phyloP scores from a whole-genome alignment of 139 green algal species.

The Chlamydomonas schloesseri region DNA sequence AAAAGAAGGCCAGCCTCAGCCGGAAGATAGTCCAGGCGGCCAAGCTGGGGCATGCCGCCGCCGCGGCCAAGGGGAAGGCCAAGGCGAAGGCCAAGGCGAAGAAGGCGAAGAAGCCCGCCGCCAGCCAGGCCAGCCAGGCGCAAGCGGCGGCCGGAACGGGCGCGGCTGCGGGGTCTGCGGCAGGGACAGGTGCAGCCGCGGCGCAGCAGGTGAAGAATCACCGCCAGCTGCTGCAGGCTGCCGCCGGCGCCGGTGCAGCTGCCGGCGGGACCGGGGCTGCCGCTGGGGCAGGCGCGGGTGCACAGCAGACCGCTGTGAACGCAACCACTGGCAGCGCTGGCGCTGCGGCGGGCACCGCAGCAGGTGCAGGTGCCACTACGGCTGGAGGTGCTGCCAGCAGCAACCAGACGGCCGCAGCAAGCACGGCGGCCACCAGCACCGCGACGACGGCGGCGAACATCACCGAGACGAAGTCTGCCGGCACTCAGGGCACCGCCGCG shows the following conservation, averaged over 20 bases:
- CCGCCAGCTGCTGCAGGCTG: too few relatives aligned
- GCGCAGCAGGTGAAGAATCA: too few relatives aligned
- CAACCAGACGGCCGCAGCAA: too few relatives aligned
- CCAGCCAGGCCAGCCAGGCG: too few relatives aligned
- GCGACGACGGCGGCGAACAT: too few relatives aligned
- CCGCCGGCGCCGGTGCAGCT: not conserved
- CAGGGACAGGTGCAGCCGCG: not conserved
- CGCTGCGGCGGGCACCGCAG: not conserved
- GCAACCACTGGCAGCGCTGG: not conserved
- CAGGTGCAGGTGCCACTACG: too few relatives aligned
- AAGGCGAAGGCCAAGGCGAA: not conserved
- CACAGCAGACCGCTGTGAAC: not conserved
- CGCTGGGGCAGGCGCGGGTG: not conserved
- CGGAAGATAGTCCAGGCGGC: not conserved
- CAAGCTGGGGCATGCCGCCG: not conserved
- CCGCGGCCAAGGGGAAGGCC: not conserved
- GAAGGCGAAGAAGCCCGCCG: not conserved
- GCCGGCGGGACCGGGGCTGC: not conserved
- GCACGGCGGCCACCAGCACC: too few relatives aligned
- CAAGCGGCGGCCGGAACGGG: too few relatives aligned
- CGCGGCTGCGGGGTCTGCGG: too few relatives aligned
- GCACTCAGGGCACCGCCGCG: too few relatives aligned
- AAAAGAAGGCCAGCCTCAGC: not conserved
- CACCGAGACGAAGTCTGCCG: too few relatives aligned
- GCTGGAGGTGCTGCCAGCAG: too few relatives aligned